phyloP scores from a whole-genome alignment of 2,329 filamentous ascomycete genomes.

The Colletotrichum euphorbiae region DNA sequence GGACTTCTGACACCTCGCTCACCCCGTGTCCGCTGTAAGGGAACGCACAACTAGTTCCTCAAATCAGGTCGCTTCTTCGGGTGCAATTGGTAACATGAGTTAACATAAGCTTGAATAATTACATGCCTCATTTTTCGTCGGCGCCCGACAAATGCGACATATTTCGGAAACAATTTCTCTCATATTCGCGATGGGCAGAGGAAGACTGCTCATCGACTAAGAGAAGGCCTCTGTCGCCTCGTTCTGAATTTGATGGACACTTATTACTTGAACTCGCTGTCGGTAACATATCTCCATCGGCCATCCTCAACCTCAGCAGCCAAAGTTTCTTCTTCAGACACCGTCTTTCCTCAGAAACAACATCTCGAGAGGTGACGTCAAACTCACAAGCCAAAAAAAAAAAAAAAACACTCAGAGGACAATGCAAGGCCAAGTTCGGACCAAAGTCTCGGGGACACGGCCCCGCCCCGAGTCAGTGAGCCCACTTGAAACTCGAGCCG shows the following conservation, averaged over 20 bases:
- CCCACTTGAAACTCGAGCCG: slow-evolving; percentile 1
- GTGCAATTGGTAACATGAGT: too few relatives aligned
- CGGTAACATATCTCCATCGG: slow-evolving; percentile 1
- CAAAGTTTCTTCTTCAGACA: not conserved
- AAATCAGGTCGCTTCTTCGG: too few relatives aligned
- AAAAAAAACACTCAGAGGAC: not conserved
- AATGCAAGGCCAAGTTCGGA: slow-evolving; percentile 1
- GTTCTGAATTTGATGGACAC: not conserved
- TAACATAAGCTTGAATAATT: too few relatives aligned
- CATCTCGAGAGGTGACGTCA: not conserved
- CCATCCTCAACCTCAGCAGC: not conserved
- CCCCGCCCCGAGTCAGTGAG: slow-evolving; percentile 18
- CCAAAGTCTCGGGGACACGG: slow-evolving; percentile 17
- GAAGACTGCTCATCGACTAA: too few relatives aligned
- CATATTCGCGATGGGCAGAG: too few relatives aligned
- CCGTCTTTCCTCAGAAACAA: not conserved
- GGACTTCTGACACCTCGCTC: too few relatives aligned
- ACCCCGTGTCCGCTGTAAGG: too few relatives aligned
- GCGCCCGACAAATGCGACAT: too few relatives aligned
- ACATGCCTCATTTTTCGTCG: too few relatives aligned
- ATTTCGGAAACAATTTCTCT: too few relatives aligned
- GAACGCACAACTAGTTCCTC: too few relatives aligned
- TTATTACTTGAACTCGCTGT: not conserved
- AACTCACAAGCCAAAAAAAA: not conserved
- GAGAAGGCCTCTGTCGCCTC: too few relatives aligned